phyloP scores from a whole-genome alignment of 129 eudicot species.

The Rutidosis leptorrhynchoides region DNA sequence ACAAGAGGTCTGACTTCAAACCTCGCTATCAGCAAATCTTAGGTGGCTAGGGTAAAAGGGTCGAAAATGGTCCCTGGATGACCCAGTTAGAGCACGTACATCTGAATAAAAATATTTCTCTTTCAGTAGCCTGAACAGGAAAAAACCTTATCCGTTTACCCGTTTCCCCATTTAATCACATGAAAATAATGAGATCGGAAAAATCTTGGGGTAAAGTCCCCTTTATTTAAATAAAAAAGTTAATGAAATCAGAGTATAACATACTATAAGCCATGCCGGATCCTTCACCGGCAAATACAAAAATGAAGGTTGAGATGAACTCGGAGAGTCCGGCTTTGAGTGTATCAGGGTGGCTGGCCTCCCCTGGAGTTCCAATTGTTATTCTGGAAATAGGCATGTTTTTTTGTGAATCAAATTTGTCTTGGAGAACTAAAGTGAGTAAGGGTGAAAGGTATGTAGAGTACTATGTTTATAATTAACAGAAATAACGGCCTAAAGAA shows the following conservation, averaged over 20 bases:
- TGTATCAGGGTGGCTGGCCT: conserved; percentile 64
- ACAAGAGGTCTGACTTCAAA: too few relatives aligned
- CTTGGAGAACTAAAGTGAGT: conserved; percentile 6
- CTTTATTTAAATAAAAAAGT: neutral
- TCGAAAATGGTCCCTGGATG: too few relatives aligned
- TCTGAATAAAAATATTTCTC: too few relatives aligned
- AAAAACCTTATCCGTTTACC: too few relatives aligned
- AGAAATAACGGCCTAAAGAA: conserved; percentile 39
- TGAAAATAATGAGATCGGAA: too few relatives aligned
- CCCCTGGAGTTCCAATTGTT: conserved; percentile 60
- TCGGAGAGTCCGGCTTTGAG: conserved; percentile 66
- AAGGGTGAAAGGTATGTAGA: neutral
- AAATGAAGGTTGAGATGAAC: conserved; percentile 68
- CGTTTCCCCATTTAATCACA: too few relatives aligned
- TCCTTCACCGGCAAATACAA: conserved; percentile 73
- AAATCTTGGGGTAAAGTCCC: too few relatives aligned
- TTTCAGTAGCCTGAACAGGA: too few relatives aligned
- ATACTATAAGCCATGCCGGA: conserved; percentile 79
- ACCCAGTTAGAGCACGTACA: too few relatives aligned
- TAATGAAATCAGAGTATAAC: neutral
- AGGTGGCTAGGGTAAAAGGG: too few relatives aligned
- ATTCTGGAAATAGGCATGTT: conserved; percentile 63
- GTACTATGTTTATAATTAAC: conserved; percentile 23
- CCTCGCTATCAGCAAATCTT: too few relatives aligned
- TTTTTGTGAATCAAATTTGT: neutral